Conservation (phyloP, 2,329 filamentous ascomycete genomes). For the Volutella citrinella region DNA sequence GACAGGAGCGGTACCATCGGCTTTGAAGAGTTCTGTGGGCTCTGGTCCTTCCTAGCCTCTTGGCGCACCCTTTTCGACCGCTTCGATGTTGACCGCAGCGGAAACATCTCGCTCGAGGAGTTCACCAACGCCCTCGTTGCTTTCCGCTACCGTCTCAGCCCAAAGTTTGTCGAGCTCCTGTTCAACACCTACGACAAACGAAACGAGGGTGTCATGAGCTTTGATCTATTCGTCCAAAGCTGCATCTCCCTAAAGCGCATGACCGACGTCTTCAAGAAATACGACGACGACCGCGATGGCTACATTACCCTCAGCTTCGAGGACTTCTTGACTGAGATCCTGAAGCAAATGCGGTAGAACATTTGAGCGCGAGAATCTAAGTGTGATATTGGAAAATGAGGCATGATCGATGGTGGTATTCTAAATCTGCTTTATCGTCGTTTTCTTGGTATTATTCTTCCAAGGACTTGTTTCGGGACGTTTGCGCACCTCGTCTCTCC, state of each 20-base stretch:
- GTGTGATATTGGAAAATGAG: no score
- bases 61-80: constrained; percentile 95
- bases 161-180: constrained; percentile 77
- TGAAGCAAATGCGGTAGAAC: constrained; percentile 56
- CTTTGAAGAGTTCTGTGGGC: constrained; percentile 92
- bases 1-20: constrained; percentile 86
- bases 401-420: no score
- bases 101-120: constrained; percentile 81
- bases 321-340: constrained; percentile 70
- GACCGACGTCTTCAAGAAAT: constrained; percentile 99
- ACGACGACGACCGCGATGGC: constrained; percentile 93
- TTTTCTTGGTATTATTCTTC: no score
- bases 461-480: no score
- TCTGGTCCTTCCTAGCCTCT: constrained; percentile 93
- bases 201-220: constrained; percentile 70
- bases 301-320: constrained; percentile 84
- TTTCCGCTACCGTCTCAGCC: constrained; percentile 88
- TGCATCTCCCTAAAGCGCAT: constrained; percentile 97
- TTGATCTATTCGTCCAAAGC: constrained; percentile 95
- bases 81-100: constrained; percentile 84
- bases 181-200: constrained; percentile 88
- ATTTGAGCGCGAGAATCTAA: no score
- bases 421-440: no score
- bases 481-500: no score
- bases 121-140: constrained; percentile 88